Conservation (phyloP, 805 yeast species). For the Metschnikowia hibisci region DNA sequence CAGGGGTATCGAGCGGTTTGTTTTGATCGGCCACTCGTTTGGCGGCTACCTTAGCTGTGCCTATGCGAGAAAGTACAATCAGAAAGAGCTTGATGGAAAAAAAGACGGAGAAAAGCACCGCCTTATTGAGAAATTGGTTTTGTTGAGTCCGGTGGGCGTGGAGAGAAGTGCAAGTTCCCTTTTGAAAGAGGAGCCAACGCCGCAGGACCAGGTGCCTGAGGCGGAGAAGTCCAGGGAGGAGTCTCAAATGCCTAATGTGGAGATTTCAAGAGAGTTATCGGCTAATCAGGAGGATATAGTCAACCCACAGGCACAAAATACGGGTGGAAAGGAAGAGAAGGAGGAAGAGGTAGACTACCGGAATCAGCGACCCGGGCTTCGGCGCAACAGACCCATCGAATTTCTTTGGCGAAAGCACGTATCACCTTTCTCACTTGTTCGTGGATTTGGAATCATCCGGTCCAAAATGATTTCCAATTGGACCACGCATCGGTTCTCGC, state of each 20-base stretch:
- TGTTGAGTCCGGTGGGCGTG: conserved; percentile 43
- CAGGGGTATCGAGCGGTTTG: conserved; percentile 32
- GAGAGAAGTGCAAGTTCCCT: conserved; percentile 34
- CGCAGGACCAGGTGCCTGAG: conserved; percentile 10
- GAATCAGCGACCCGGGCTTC: conserved; percentile 2
- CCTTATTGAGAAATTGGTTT: conserved; percentile 35
- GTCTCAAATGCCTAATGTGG: conserved; percentile 11
- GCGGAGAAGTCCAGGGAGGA: conserved; percentile 16
- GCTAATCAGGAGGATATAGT: conserved; percentile 27
- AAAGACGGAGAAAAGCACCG: conserved; percentile 18
- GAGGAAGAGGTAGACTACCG: not conserved
- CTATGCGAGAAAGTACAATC: conserved; percentile 40
- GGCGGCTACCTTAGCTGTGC: conserved; percentile 44
- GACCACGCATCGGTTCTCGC: conserved; percentile 48
- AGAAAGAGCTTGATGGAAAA: conserved; percentile 16
- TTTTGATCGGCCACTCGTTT: conserved; percentile 42
- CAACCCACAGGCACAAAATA: not conserved
- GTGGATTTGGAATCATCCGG: conserved; percentile 51
- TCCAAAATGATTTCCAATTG: conserved; percentile 50
- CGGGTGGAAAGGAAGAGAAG: no score
- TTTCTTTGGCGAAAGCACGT: conserved; percentile 49
- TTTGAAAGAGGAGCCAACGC: conserved; percentile 18
- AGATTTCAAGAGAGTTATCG: conserved; percentile 17
- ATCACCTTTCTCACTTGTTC: conserved; percentile 52
- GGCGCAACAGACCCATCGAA: conserved; percentile 28